A percentile compares a stretch with the other conserved stretches of the same genome.
These are phyloP conservation scores for Schwanniomyces yamadae DNA, from an alignment of 805 yeast species.

Conservation along the genomic window DNA sequence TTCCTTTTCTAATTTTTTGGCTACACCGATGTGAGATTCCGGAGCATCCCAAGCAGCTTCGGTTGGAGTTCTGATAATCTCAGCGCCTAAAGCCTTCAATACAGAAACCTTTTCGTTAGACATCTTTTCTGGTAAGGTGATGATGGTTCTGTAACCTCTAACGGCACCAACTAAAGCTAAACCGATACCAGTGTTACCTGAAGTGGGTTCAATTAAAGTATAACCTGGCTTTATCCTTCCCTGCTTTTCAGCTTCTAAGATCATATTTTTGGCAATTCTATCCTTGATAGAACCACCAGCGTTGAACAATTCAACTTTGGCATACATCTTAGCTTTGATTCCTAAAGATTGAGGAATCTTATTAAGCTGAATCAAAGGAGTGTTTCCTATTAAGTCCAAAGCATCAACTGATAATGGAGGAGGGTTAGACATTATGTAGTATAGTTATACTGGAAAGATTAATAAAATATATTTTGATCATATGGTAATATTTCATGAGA, in stretches of 20 bases:
- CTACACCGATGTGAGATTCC: constrained; percentile 88
- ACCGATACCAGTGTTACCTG: constrained; percentile 92
- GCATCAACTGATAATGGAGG: constrained; percentile 44
- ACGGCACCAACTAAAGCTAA: constrained; percentile 85
- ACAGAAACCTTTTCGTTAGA: constrained; percentile 88
- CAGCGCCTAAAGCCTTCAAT: constrained; percentile 86
- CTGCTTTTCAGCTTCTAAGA: constrained; percentile 74
- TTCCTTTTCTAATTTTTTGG: constrained; percentile 73
- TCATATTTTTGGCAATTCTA: constrained; percentile 84
- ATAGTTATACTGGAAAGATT: neutral
- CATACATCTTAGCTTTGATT: constrained; percentile 67
- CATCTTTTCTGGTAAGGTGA: constrained; percentile 90
- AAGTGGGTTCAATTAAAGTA: constrained; percentile 84
- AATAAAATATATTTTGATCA: neutral
- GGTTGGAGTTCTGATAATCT: constrained; percentile 86
- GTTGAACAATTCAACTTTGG: constrained; percentile 79
- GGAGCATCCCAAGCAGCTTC: constrained; percentile 94
- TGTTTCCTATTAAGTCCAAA: constrained; percentile 79
- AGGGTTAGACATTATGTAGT: constrained; percentile 1
- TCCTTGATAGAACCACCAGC: constrained; percentile 92
- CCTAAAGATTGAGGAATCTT: constrained; percentile 75
- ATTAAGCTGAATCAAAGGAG: constrained; percentile 75
- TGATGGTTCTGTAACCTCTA: constrained; percentile 81
- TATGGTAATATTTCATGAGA: neutral
- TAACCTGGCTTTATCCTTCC: constrained; percentile 83